These are phyloP conservation scores for Phytophthora agathidicida DNA, from an alignment of 352 stramenopile species.

Conservation along the genomic window DNA sequence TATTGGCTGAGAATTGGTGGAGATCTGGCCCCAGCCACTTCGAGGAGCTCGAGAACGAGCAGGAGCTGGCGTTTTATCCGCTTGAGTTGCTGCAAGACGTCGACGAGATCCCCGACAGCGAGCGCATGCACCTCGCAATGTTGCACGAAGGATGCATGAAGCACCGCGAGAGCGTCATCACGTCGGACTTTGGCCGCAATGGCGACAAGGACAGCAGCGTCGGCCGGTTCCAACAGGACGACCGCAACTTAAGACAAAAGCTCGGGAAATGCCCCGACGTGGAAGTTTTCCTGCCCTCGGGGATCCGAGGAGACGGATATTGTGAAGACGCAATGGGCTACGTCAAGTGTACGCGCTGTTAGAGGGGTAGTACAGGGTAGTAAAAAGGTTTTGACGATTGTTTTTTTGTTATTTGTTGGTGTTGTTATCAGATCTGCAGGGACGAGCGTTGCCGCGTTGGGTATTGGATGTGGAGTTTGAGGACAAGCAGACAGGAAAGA, in stretches of 20 bases:
- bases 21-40: constrained; percentile 12
- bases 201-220: constrained; percentile 13
- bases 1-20: constrained; percentile 30
- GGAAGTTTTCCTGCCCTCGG: constrained; percentile 61
- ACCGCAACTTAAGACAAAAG: constrained; percentile 45
- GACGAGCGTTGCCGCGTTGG: constrained; percentile 54
- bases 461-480: constrained; percentile 44
- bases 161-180: constrained; percentile 47
- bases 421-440: constrained; percentile 40
- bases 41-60: constrained; percentile 30
- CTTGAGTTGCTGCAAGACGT: constrained; percentile 18
- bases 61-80: constrained; percentile 36
- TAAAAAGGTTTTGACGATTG: background rate
- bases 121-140: constrained; percentile 52
- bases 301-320: constrained; percentile 61
- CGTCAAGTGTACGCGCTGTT: constrained; percentile 53
- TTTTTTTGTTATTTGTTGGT: background rate
- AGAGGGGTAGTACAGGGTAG: background rate
- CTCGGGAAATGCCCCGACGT: constrained; percentile 60
- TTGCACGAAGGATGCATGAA: constrained; percentile 56
- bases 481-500: constrained; percentile 32
- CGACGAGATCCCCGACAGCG: constrained; percentile 29
- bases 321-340: constrained; percentile 81
- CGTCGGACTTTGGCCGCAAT: constrained; percentile 36
- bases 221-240: constrained; percentile 36